Evolutionary conservation across 2,329 filamentous ascomycete species (phyloP), one percentile per base, ranked within the genome.

Genomic region (Rhytidhysteron rufulum): DNA sequence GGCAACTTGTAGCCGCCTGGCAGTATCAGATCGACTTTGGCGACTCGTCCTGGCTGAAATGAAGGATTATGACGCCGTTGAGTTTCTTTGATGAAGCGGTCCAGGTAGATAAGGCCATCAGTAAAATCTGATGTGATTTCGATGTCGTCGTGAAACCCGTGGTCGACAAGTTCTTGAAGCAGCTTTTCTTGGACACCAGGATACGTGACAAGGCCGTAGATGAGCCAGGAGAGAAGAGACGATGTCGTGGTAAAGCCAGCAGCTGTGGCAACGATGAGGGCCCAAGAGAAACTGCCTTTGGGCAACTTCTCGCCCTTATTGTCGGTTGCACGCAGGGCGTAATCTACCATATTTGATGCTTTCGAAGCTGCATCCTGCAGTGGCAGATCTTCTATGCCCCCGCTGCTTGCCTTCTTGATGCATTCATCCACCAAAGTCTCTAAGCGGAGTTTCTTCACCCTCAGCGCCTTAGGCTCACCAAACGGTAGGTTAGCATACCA

Each of bases 171-270:
- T 44, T 82, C 79, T 50, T 82, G 78, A 0, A 82, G 62, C 0
- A 82, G 67, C 2, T 71, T 63, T 8, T 77, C 76, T 52, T 82
- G 79, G 57, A 74, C 73, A 0, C 75, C 78, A 0, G 69, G 66
- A 49, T 82, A 82, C 2, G 57, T 63, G 4, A 74, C 70, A 1
- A 80, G 58, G 4, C 70, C 67, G 52, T 79, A 81, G 29, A 80
- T 53, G 2, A 77, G 63, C 79, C 78, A 82, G 0, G 76, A 78
- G 2, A 82, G 65, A 3, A 82, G 68, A 0, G 76, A 75, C 3
- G 71, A 74, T 1, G 75, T 82, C 0, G 79, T 82, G 2, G 75
- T 79, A 62, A 82, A 82, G 16, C 79, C 79, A 2, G 79, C 79
- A 4, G 67, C 78, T 0, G 72, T 76, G 5, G 71, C 70, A 3